A percentile compares a stretch with the other conserved stretches of the same genome.
Conservation (phyloP, 805 yeast genomes). For the Priceomyces melissophilus region DNA sequence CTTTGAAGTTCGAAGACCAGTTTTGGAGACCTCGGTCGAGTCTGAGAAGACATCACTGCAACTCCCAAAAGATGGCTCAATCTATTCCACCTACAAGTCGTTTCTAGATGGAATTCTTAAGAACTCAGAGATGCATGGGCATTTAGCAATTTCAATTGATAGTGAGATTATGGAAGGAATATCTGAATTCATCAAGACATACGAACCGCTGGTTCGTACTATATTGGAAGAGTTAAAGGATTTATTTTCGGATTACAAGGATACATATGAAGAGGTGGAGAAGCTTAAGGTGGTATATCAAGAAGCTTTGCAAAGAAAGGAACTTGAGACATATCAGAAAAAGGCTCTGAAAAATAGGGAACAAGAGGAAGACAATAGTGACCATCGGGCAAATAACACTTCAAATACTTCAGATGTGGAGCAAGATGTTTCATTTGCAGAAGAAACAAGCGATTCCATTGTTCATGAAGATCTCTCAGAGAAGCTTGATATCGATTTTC, state of each 20-base stretch:
- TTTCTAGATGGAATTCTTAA: conserved; percentile 17
- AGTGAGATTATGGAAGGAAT: conserved; percentile 28
- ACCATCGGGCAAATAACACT: neutral
- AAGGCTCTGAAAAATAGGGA: neutral
- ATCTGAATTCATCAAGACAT: conserved; percentile 31
- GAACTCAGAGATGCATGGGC: conserved; percentile 22
- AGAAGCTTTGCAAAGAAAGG: conserved; percentile 30
- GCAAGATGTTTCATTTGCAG: conserved; percentile 1
- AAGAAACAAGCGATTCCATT: neutral
- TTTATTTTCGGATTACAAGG: conserved; percentile 23
- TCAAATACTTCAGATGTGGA: neutral
- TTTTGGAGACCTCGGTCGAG: conserved; percentile 3
- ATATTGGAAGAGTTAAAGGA: conserved; percentile 20
- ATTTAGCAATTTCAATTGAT: conserved; percentile 33
- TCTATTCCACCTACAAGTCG: conserved; percentile 6
- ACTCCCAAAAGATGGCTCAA: neutral
- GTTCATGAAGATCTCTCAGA: conserved; percentile 2
- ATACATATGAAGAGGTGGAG: conserved; percentile 23
- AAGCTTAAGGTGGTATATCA: conserved; percentile 25
- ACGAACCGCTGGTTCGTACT: conserved; percentile 31
- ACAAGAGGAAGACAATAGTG: neutral
- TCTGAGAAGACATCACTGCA: neutral
- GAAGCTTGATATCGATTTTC: conserved; percentile 21
- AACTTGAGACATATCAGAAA: conserved; percentile 15
- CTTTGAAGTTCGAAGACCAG: neutral